These are phyloP conservation scores for Fusarium xylarioides DNA, from an alignment of 2,329 filamentous ascomycete species.

Conservation along the genomic window DNA sequence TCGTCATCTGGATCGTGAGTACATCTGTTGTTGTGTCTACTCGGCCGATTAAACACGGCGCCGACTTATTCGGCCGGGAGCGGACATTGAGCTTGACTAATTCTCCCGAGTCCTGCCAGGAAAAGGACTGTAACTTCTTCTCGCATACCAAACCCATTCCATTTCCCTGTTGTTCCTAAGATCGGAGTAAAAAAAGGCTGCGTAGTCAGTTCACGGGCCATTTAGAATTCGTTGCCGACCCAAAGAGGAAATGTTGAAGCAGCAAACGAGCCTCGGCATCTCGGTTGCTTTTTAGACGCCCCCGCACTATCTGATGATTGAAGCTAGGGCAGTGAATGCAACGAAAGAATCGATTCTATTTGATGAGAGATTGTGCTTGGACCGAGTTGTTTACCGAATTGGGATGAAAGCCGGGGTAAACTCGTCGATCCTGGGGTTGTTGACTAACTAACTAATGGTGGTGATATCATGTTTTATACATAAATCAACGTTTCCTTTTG, in stretches of 20 bases:
- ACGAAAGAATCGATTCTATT: slow-evolving; percentile 12
- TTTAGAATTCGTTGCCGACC: not conserved
- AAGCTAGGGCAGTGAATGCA: slow-evolving; percentile 25
- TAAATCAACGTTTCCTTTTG: not conserved
- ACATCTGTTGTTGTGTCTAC: not conserved
- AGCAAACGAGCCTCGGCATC: slow-evolving; percentile 32
- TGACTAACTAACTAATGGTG: not conserved
- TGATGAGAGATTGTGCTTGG: slow-evolving; percentile 1
- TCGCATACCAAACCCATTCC: not conserved
- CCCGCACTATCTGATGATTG: slow-evolving; percentile 26
- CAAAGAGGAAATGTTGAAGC: slow-evolving; percentile 8
- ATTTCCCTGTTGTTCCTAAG: not conserved
- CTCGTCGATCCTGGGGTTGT: slow-evolving; percentile 6
- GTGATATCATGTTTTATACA: slow-evolving; percentile 16
- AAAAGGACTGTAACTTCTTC: not conserved
- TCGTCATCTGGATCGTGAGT: not conserved
- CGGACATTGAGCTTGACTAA: not conserved
- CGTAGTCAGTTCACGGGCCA: not conserved
- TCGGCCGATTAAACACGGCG: slow-evolving; percentile 40
- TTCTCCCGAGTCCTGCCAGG: not conserved
- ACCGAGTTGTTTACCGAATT: slow-evolving; percentile 24
- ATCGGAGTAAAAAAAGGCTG: too few species aligned
- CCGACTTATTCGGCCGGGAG: slow-evolving; percentile 33
- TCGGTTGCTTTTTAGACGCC: slow-evolving; percentile 24
- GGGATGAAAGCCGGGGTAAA: slow-evolving; percentile 12